A percentile compares a stretch with the other conserved stretches of the same genome.
Evolutionary conservation across 2,329 filamentous ascomycete species (phyloP).

Genomic region (Penicillium hordei): DNA sequence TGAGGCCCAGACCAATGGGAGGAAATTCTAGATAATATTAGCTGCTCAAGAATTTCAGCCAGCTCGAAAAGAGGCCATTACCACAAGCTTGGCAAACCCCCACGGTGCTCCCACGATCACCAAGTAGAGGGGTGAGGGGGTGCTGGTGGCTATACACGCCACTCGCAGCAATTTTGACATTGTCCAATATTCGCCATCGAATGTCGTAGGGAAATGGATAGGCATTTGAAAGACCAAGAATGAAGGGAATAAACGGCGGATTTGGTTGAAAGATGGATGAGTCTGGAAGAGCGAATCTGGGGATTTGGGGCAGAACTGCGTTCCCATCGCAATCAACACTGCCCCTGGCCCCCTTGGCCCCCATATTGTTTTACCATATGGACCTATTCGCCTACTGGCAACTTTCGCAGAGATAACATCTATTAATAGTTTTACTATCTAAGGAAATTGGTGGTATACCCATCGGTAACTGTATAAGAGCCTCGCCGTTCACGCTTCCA

Average conservation of each 20-base stretch:
- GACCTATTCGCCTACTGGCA: background rate
- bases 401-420: background rate
- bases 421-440: too few relatives aligned
- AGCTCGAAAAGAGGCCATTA: background rate
- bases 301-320: background rate
- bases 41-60: background rate
- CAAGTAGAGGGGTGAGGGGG: background rate
- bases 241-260: background rate
- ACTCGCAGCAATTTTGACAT: background rate
- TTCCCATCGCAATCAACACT: background rate
- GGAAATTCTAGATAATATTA: background rate
- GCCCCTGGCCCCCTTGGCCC: background rate
- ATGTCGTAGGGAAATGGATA: background rate
- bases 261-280: background rate
- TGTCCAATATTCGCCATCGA: background rate
- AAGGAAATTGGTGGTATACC: background rate
- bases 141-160: background rate
- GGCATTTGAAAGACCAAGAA: background rate
- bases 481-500: background rate
- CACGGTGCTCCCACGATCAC: background rate
- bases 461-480: background rate
- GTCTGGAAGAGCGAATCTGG: background rate
- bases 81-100: background rate
- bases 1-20: background rate
- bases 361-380: background rate